These are phyloP conservation scores for Pterocarpus santalinus DNA, from an alignment of 306 rosid genomes.

Conservation along the genomic window DNA sequence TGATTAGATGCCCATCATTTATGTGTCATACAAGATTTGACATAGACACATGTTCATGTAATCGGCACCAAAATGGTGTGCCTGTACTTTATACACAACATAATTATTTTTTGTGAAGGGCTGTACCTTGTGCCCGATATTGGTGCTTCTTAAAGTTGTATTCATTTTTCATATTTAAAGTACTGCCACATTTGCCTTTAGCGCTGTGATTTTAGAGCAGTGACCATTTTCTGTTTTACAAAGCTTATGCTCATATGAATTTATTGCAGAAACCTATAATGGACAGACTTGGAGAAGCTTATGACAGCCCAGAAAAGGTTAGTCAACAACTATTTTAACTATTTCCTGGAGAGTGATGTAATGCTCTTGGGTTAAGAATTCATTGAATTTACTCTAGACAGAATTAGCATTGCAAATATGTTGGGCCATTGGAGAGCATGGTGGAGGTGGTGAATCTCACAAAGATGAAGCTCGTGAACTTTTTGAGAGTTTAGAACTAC, in stretches of 20 bases:
- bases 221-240: conserved; percentile 32
- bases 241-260: conserved; percentile 32
- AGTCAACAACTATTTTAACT: conserved; percentile 44
- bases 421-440: conserved; percentile 99
- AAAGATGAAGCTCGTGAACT: conserved; percentile 98
- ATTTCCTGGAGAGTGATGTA: conserved; percentile 12
- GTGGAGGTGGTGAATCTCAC: conserved; percentile 94
- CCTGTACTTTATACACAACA: too few species aligned
- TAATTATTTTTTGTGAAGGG: conserved; percentile 5
- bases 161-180: conserved; percentile 8
- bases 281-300: conserved; percentile 91
- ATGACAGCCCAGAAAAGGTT: conserved; percentile 89
- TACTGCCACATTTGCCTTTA: conserved; percentile 9
- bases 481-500: conserved; percentile 93
- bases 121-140: not conserved
- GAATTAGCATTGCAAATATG: conserved; percentile 95
- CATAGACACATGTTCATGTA: not conserved
- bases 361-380: conserved; percentile 40
- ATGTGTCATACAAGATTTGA: not conserved
- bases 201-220: conserved; percentile 4
- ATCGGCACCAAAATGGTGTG: not conserved
- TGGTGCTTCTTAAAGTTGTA: conserved; percentile 20
- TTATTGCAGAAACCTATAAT: conserved; percentile 90
- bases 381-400: conserved; percentile 62
- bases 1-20: not conserved